Evolutionary conservation across 495 filamentous ascomycete species (phyloP), one percentile per base, ranked within the genome.

Genomic region (Penicillium soppii): DNA sequence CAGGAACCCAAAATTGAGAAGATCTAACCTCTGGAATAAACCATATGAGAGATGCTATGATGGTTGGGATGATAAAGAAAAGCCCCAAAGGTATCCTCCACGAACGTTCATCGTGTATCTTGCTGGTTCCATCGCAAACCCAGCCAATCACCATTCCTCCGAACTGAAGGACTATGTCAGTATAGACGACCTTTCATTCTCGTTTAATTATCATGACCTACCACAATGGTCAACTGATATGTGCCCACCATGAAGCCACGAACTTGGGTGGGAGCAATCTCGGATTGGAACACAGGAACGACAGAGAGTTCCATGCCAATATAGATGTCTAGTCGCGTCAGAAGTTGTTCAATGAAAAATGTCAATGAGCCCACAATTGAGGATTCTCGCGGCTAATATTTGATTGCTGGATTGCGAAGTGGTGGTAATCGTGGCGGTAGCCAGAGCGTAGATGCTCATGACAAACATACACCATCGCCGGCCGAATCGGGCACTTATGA

Each of bases 261-360:
- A 21, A 67, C 47, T 12, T 52, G 56, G n/a, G 67, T 63, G 3
- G 67, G 69, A 4, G 67, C 61, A 8, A 72, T 53, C 42, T 72
- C 69, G 4, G 67, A 38, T 13, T 67, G 54, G 17, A 65, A 62
- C 5, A 61, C 54, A 7, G 69, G 67, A 10, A 59, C 57, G 7
- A 61, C 59, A 8, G 69, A 55, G 17, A 72, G 47, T 23, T 72
- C 63, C 65, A 72, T 70, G 17, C 67, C 69, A n/a, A 72, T 58
- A 42, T 70, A 72, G 15, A 60, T 17, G 6, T 39, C 36, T 32
- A 32, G 8, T 12, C 13, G 10, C 13, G 8, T 7, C 7, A 5
- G 13, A 12, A 32, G 8, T 27, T 5, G 25, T 9, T 27, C 9
- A 9, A 27, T 27, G 25, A 5, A 27, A 27, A 27, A 9, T 27